phyloP scores from a whole-genome alignment of 2,329 filamentous ascomycete species.

The Trichocomaceae sp. region DNA sequence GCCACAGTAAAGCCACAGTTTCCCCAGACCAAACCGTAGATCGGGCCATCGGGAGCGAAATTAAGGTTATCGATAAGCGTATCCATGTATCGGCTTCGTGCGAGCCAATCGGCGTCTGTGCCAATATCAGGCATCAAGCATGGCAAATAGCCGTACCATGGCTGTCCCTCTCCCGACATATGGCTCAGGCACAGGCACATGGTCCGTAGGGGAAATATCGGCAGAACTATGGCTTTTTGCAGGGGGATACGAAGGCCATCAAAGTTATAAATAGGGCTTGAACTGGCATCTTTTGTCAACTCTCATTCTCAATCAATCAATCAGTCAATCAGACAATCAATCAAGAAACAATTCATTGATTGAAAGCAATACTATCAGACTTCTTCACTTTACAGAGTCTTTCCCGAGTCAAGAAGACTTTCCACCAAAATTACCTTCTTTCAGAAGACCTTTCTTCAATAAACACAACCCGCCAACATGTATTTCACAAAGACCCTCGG shows the following conservation, averaged over 20 bases:
- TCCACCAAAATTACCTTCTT: not conserved
- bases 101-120: not conserved
- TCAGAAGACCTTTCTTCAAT: not conserved
- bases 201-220: conserved; percentile 1
- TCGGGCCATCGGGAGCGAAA: not conserved
- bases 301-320: conserved; percentile 2
- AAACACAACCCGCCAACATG: conserved; percentile 8
- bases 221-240: conserved; percentile 7
- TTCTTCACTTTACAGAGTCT: too few species aligned
- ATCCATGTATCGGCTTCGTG: not conserved
- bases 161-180: not conserved
- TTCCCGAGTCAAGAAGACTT: not conserved
- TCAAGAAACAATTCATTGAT: conserved; percentile 1
- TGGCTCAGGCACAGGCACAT: not conserved
- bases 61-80: not conserved
- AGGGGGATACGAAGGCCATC: not conserved
- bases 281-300: not conserved
- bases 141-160: conserved; percentile 1
- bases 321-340: conserved; percentile 1
- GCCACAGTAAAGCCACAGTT: not conserved
- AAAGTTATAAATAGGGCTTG: conserved; percentile 7
- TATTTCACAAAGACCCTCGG: conserved; percentile 11
- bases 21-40: conserved; percentile 1
- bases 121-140: conserved; percentile 1
- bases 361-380: not conserved